Percentiles rank a stretch among this genome's conserved stretches.
phyloP scores from a whole-genome alignment of 2,329 filamentous ascomycete genomes.

The Hypoxylon sp. region DNA sequence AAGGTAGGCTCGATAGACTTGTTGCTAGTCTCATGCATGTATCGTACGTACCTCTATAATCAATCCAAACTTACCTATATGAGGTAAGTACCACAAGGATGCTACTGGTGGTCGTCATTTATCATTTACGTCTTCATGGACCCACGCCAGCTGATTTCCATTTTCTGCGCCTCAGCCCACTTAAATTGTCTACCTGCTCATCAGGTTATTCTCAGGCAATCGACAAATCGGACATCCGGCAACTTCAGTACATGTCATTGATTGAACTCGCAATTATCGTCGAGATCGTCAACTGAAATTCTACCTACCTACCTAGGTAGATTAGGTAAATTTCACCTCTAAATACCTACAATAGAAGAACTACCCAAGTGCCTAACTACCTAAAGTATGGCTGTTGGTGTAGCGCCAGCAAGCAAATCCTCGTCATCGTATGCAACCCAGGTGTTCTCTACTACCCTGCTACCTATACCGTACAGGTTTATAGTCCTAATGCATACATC shows the following conservation, averaged over 20 bases:
- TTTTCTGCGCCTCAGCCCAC: constrained; percentile 28
- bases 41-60: not conserved
- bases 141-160: constrained; percentile 30
- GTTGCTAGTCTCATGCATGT: constrained; percentile 7
- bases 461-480: constrained; percentile 20
- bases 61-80: not conserved
- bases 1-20: constrained; percentile 4
- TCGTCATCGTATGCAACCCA: constrained; percentile 39
- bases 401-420: constrained; percentile 29
- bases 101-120: constrained; percentile 19
- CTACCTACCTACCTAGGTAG: too few species aligned
- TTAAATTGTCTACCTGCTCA: constrained; percentile 6
- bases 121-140: constrained; percentile 17
- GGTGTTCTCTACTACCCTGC: constrained; percentile 8
- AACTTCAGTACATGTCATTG: constrained; percentile 10
- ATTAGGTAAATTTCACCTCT: not conserved
- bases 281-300: not conserved
- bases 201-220: constrained; percentile 4
- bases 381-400: constrained; percentile 21
- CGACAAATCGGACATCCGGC: constrained; percentile 28
- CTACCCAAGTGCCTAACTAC: not conserved
- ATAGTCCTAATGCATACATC: constrained; percentile 32
- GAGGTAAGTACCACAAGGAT: constrained; percentile 9
- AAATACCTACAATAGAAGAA: not conserved
- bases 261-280: not conserved